These are phyloP conservation scores for Phytopythium vexans DNA, from an alignment of 352 stramenopile genomes.

Conservation along the genomic window DNA sequence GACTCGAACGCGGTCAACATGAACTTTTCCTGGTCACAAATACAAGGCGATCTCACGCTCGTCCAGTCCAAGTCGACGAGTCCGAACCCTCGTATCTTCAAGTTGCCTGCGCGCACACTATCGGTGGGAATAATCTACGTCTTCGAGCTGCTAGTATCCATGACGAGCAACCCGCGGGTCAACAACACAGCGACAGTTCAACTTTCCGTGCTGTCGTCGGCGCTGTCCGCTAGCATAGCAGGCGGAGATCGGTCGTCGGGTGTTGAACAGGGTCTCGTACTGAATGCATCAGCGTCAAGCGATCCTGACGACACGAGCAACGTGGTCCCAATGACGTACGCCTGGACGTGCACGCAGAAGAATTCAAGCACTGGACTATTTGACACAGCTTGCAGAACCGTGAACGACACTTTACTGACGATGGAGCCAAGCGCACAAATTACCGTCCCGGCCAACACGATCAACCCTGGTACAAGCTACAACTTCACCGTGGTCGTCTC, in stretches of 20 bases:
- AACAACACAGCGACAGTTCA: conserved; percentile 49
- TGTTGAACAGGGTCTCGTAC: conserved; percentile 41
- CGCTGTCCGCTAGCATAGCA: conserved; percentile 30
- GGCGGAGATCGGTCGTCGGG: conserved; percentile 49
- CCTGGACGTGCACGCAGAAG: conserved; percentile 38
- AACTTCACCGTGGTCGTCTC: conserved; percentile 39
- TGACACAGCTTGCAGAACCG: conserved; percentile 25
- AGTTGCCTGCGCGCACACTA: conserved; percentile 42
- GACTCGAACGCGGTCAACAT: conserved; percentile 29
- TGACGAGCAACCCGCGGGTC: conserved; percentile 39
- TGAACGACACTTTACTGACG: conserved; percentile 6
- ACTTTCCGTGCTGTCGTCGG: conserved; percentile 37
- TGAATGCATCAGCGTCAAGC: conserved; percentile 49
- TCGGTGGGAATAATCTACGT: conserved; percentile 54
- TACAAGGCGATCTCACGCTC: conserved; percentile 32
- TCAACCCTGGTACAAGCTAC: conserved; percentile 51
- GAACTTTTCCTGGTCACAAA: conserved; percentile 53
- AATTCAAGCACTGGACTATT: conserved; percentile 21
- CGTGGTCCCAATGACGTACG: conserved; percentile 28
- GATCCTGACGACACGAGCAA: conserved; percentile 47
- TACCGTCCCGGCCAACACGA: conserved; percentile 32
- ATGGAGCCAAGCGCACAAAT: conserved; percentile 25
- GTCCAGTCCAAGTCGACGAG: conserved; percentile 49
- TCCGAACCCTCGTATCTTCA: conserved; percentile 47
- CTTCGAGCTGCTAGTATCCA: conserved; percentile 52